Conservation (phyloP, 176 grass and related monocot genomes). For the Avena sativa region DNA sequence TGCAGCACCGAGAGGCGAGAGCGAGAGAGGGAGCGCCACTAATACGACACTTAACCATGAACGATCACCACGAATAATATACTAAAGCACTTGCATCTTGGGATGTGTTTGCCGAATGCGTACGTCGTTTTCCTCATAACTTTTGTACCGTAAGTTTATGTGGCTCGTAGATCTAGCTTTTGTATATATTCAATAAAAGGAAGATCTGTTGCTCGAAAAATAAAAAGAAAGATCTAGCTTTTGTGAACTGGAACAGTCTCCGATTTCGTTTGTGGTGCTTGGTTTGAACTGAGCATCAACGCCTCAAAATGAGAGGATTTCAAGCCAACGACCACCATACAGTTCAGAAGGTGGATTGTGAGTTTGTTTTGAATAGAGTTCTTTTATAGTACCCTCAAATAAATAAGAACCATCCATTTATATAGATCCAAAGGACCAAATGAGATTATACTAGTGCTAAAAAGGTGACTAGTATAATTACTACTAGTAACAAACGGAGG, state of each 20-base stretch:
- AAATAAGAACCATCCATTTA: no score
- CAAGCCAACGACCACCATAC: conserved; percentile 20
- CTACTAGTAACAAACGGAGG: no score
- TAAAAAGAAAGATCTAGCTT: conserved; percentile 26
- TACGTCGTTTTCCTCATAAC: conserved; percentile 24
- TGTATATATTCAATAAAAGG: background rate
- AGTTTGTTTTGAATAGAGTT: background rate
- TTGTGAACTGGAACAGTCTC: conserved; percentile 40
- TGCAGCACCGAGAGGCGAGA: conserved; percentile 1
- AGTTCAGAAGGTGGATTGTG: conserved; percentile 5
- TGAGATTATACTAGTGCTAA: no score
- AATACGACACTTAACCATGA: conserved; percentile 35
- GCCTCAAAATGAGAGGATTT: conserved; percentile 6
- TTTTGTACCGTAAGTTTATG: conserved; percentile 28
- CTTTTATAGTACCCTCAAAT: no score
- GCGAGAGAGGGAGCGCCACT: conserved; percentile 7
- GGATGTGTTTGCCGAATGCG: conserved; percentile 35
- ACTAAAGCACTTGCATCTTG: conserved; percentile 37
- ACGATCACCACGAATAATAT: conserved; percentile 37
- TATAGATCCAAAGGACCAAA: no score
- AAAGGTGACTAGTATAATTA: no score
- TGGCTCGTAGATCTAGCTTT: conserved; percentile 43
- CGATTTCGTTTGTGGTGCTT: background rate
- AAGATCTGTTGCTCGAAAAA: background rate
- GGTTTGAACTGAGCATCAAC: background rate